Percentiles rank a stretch among this genome's conserved stretches.
These are phyloP conservation scores for Penicillium verhagenii DNA, from an alignment of 495 filamentous ascomycete species.

Conservation along the genomic window DNA sequence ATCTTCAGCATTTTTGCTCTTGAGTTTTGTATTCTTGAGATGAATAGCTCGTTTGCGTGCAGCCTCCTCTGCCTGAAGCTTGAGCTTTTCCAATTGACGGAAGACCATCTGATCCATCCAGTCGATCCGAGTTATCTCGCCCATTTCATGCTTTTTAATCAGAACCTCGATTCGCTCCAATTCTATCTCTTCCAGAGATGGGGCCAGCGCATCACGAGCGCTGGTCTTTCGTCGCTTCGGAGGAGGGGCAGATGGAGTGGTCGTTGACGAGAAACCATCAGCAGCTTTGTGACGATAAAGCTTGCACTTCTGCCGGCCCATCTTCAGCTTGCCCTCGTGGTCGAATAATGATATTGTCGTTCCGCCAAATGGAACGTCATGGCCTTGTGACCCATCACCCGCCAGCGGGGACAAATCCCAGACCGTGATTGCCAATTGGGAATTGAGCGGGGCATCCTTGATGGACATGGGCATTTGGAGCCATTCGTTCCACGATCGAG, in stretches of 20 bases:
- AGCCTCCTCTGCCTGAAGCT: slow-evolving; percentile 53
- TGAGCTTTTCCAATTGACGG: slow-evolving; percentile 75
- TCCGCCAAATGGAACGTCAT: slow-evolving; percentile 89
- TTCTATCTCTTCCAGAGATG: slow-evolving; percentile 67
- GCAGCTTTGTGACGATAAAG: slow-evolving; percentile 79
- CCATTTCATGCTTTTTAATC: slow-evolving; percentile 98
- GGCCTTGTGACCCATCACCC: slow-evolving; percentile 59
- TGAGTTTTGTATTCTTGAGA: slow-evolving; percentile 28
- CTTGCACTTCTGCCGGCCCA: slow-evolving; percentile 88
- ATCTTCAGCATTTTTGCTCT: slow-evolving; percentile 20
- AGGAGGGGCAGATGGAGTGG: slow-evolving; percentile 66
- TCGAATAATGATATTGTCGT: slow-evolving; percentile 91
- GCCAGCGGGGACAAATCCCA: slow-evolving; percentile 89
- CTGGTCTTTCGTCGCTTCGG: slow-evolving; percentile 50
- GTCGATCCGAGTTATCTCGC: slow-evolving; percentile 85
- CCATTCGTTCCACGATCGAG: slow-evolving; percentile 94
- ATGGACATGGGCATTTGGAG: slow-evolving; percentile 81
- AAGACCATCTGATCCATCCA: slow-evolving; percentile 96
- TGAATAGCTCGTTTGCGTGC: slow-evolving; percentile 36
- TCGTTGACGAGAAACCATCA: slow-evolving; percentile 79
- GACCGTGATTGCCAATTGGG: slow-evolving; percentile 87
- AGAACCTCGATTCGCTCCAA: slow-evolving; percentile 78
- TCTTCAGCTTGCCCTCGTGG: slow-evolving; percentile 81
- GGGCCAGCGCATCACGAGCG: slow-evolving; percentile 31
- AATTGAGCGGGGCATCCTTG: slow-evolving; percentile 70